Evolutionary conservation across 2,329 filamentous ascomycete species (phyloP).

Genomic region (Mycosphaerella arachidis): DNA sequence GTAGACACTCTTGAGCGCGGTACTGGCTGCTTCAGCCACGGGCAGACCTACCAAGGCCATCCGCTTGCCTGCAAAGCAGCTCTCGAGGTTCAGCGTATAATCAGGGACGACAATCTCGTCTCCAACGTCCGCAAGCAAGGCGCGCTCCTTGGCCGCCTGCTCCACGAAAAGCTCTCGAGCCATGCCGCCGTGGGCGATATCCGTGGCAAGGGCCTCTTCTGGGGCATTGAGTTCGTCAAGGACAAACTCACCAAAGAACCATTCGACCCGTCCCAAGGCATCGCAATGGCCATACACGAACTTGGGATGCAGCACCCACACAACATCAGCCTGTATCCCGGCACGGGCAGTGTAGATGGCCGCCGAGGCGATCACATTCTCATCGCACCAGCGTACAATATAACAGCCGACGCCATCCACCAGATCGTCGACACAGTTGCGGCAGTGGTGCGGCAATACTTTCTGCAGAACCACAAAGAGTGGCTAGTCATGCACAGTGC

Average conservation of each 20-base stretch:
- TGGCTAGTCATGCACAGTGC: neutral
- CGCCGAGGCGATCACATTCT: conserved; percentile 64
- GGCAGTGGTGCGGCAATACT: conserved; percentile 51
- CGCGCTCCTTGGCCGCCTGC: conserved; percentile 39
- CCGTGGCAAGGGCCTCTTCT: conserved; percentile 56
- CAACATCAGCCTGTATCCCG: conserved; percentile 60
- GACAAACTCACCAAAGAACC: conserved; percentile 52
- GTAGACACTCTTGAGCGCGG: conserved; percentile 44
- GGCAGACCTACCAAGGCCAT: conserved; percentile 61
- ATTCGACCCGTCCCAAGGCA: conserved; percentile 43
- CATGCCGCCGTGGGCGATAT: conserved; percentile 57
- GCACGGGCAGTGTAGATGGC: conserved; percentile 57
- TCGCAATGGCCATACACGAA: conserved; percentile 50
- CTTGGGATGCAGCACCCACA: conserved; percentile 44
- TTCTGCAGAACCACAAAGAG: conserved; percentile 19
- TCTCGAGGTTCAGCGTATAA: conserved; percentile 58
- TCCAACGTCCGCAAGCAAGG: conserved; percentile 57
- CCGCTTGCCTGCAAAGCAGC: conserved; percentile 58
- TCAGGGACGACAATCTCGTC: conserved; percentile 55
- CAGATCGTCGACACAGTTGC: conserved; percentile 50
- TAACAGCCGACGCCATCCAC: conserved; percentile 54
- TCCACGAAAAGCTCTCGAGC: conserved; percentile 42
- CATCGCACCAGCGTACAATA: conserved; percentile 64
- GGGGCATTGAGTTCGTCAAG: conserved; percentile 56
- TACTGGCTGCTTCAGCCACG: conserved; percentile 52